Percentiles rank a stretch among this genome's conserved stretches.
Evolutionary conservation across 2,329 filamentous ascomycete genomes (phyloP).

Genomic region (Polychaeton citri): DNA sequence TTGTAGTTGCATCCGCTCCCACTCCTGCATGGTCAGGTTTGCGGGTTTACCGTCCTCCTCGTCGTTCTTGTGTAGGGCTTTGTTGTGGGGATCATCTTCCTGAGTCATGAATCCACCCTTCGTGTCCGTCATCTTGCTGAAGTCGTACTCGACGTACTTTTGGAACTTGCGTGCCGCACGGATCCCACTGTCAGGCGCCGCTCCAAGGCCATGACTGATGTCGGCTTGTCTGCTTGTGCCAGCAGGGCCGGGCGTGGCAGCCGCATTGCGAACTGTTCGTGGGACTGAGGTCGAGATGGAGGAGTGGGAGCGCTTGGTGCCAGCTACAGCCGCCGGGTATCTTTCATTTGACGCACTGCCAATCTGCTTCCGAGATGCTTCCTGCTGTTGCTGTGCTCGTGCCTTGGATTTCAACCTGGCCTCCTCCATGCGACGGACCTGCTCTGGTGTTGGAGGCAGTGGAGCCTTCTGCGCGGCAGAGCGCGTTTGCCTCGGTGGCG

Average conservation of each 20-base stretch:
- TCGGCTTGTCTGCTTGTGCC: too few species aligned
- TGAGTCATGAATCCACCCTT: slow-evolving; percentile 89
- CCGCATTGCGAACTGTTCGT: slow-evolving; percentile 56
- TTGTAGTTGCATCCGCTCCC: slow-evolving; percentile 72
- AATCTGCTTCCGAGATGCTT: slow-evolving; percentile 36
- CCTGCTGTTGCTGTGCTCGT: slow-evolving; percentile 58
- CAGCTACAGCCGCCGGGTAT: slow-evolving; percentile 33
- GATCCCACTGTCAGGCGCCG: slow-evolving; percentile 39
- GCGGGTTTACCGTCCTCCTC: slow-evolving; percentile 52
- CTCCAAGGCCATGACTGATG: slow-evolving; percentile 17
- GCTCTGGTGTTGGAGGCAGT: slow-evolving; percentile 41
- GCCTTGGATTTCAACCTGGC: slow-evolving; percentile 82
- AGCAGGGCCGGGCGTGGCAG: slow-evolving; percentile 21
- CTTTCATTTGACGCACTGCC: slow-evolving; percentile 3
- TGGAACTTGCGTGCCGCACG: slow-evolving; percentile 76
- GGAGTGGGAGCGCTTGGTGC: slow-evolving; percentile 60
- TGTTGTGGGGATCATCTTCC: slow-evolving; percentile 84
- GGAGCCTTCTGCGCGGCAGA: slow-evolving; percentile 31
- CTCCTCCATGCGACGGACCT: slow-evolving; percentile 57
- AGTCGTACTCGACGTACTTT: slow-evolving; percentile 94
- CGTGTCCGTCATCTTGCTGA: slow-evolving; percentile 94
- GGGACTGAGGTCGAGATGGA: slow-evolving; percentile 40
- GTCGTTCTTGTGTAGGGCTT: slow-evolving; percentile 44
- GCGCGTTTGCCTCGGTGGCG: slow-evolving; percentile 31
- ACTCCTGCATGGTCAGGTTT: slow-evolving; percentile 80